Evolutionary conservation across 495 filamentous ascomycete species (phyloP), one percentile per base, ranked within the genome.

Genomic region (Usnea hakonensis): DNA sequence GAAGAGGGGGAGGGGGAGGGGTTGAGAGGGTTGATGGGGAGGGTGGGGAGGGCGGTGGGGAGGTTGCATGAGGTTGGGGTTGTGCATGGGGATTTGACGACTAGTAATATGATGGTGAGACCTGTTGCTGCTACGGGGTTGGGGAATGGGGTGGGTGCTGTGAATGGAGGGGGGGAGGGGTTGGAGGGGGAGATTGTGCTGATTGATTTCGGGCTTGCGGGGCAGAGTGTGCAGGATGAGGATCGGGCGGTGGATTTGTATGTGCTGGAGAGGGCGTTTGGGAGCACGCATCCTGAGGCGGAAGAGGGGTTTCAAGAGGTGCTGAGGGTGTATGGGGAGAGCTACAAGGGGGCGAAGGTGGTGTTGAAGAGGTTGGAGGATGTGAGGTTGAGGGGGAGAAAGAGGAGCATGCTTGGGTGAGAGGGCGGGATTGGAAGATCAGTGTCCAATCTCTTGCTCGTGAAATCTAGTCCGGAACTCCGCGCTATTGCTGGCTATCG

Each of bases 211-310:
- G 95, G 95, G 3, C 83, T 99, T 13, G 93, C 91, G 43, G 84
- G 80, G 57, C 89, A 94, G 73, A 89, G 85, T 64, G 69, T 80
- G n/a, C 84, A 86, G 65, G 91, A 96, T 60, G 94, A 99, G 74
- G 95, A 99, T 71, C 82, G 90, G 58, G 95, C 95, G 6, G 94
- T 97, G 26, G 94, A 99, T 80, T 72, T 99, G 53, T 99, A 99
- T 75, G 94, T 99, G 30, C 78, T 99, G 61, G 94, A 99, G 77
- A 77, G 94, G 43, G 94, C 95, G n/a, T 96, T 97, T 77, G 88
- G 83, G 37, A 95, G 90, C 64, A 97, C 94, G 60, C 94, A 98
- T 81, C 92, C 94, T 5, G 82, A 83, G 61, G 89, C 90, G 10
- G 93, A 97, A 75, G 76, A 69, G 23, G 73, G 93, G 61, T 97